Conservation (phyloP, 192 early-diverging fungal genomes). For the Phycomyces nitens region DNA sequence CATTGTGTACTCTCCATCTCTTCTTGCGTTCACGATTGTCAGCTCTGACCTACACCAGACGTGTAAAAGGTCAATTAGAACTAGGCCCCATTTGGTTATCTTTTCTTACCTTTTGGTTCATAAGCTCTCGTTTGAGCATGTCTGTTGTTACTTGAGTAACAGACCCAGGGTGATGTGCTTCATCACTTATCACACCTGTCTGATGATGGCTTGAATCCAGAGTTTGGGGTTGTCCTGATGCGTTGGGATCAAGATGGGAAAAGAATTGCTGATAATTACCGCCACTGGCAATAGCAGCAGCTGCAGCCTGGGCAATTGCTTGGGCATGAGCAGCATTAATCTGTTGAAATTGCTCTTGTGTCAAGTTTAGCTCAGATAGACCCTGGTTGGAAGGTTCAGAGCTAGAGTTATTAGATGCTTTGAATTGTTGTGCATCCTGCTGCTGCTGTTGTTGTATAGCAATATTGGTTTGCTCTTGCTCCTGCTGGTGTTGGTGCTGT, state of each 20-base stretch:
- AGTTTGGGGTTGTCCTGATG: neutral
- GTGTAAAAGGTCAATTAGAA: neutral
- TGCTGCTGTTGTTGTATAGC: no score
- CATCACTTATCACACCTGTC: neutral
- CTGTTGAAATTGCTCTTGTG: constrained; percentile 14
- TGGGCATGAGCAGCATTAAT: constrained; percentile 26
- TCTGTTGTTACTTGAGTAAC: constrained; percentile 23
- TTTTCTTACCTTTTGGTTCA: constrained; percentile 35
- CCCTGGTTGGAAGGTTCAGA: neutral
- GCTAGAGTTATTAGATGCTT: neutral
- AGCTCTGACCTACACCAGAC: constrained; percentile 32
- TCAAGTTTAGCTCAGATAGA: neutral
- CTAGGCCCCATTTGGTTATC: no score
- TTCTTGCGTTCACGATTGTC: constrained; percentile 53
- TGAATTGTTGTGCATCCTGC: no score
- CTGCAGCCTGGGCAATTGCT: constrained; percentile 25
- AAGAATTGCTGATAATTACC: constrained; percentile 20
- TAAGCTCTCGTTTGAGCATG: constrained; percentile 30
- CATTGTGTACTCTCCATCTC: constrained; percentile 50
- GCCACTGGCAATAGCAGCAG: constrained; percentile 22
- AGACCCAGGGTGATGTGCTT: neutral
- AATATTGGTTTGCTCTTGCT: no score
- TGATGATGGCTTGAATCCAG: neutral
- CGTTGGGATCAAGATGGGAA: constrained; percentile 9
- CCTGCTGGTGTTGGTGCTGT: no score